Evolutionary conservation across 1,139 yeast species (phyloP).

Genomic region (Casaregolazyma suthepensis): DNA sequence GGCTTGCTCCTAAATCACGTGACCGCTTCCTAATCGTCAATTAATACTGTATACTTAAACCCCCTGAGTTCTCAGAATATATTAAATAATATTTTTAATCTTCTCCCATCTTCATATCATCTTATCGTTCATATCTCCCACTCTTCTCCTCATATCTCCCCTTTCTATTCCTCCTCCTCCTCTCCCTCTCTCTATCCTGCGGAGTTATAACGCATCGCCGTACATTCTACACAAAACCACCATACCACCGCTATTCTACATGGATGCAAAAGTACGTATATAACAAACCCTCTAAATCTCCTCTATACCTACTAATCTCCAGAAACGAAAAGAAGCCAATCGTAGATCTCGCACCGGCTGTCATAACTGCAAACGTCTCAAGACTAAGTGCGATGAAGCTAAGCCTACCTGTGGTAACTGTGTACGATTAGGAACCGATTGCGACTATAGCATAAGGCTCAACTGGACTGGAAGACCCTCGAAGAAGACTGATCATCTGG

Average conservation of each 20-base stretch:
- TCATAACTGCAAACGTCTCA: conserved; percentile 27
- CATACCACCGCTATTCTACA: neutral
- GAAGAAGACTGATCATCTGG: conserved; percentile 32
- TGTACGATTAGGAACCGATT: conserved; percentile 40
- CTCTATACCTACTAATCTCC: neutral
- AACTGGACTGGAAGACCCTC: conserved; percentile 78
- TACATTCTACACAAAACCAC: neutral
- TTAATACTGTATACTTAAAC: no score
- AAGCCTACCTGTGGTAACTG: conserved; percentile 65
- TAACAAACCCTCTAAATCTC: neutral
- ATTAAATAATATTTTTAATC: no score
- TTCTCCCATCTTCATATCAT: no score
- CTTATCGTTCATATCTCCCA: neutral
- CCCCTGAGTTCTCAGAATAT: no score
- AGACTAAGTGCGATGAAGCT: conserved; percentile 52
- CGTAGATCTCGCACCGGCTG: conserved; percentile 30
- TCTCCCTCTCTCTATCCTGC: no score
- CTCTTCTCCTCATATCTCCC: neutral
- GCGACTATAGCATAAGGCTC: conserved; percentile 62
- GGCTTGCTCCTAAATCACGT: no score
- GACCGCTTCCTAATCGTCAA: no score
- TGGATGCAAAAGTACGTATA: neutral
- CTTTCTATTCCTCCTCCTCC: no score
- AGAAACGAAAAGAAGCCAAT: neutral
- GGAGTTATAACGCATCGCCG: neutral